Evolutionary conservation across 306 rosid species (phyloP), one percentile per base, ranked within the genome.

Genomic region (Malus sylvestris): DNA sequence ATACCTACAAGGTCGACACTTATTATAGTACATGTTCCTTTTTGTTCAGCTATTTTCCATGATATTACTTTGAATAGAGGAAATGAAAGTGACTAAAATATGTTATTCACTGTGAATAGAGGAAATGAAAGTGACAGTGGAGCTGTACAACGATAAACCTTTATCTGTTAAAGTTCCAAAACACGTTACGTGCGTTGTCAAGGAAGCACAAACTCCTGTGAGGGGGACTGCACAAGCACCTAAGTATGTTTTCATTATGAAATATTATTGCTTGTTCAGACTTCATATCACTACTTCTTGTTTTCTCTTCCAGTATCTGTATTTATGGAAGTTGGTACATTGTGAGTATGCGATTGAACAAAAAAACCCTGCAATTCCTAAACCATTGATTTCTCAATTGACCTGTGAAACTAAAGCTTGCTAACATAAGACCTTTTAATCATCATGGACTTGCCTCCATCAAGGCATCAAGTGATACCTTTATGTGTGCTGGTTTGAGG

Each of bases 121-220:
- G 82, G 95, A 81, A 81, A 89, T 95, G 96, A 89, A 85, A 85
- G 98, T 95, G 72, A 88, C 74, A 86, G 87, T 95, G 58, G 92
- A 89, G 72, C 75, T 90, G 85, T 95, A 78, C 77, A 92, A 90
- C 42, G 98, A 88, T 67, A 92, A 52, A 51, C 92, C 98, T 80
- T 76, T 95, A 73, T 92, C 97, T 35, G 97, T 96, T 52, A 68
- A 95, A 20, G 91, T 95, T 88, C 98, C 98, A 44, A 92, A 90
- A 77, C 92, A 88, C 2, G 97, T 89, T 60, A 90, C 88, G n/a
- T 89, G 97, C 75, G 81, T 40, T 77, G 93, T 95, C 80, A 92
- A 89, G 88, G 97, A 95, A 79, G 82, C 84, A 40, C 88, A 81
- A 38, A 79, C 79, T 72, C 83, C 86, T 62, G 67, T 84, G 81